phyloP scores from a whole-genome alignment of 768 basidiomycete species.

The Saitozyma podzolica region DNA sequence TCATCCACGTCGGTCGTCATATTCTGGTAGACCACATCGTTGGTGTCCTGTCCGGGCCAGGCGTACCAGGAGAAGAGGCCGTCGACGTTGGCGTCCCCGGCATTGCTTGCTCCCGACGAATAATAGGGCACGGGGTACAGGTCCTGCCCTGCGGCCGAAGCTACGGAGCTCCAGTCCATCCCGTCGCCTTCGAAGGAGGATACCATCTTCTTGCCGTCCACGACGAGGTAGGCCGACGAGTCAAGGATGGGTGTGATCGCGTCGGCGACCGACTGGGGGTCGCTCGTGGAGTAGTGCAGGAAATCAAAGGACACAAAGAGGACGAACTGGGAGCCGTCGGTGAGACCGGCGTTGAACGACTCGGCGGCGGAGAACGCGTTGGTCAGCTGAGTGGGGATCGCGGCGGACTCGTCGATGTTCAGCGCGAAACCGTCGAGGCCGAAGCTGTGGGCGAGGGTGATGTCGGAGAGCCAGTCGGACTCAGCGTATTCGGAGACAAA shows the following conservation, averaged over 20 bases:
- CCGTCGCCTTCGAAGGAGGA: conserved; percentile 2
- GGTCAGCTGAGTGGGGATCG: not conserved
- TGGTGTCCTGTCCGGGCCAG: conserved; percentile 2
- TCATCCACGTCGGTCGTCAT: conserved; percentile 3
- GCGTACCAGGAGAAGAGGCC: conserved; percentile 6
- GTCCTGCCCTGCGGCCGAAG: not conserved
- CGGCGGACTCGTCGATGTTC: not conserved
- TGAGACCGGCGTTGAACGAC: not conserved
- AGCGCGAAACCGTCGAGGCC: conserved; percentile 8
- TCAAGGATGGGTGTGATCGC: not conserved
- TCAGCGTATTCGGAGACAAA: not conserved
- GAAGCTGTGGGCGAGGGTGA: not conserved
- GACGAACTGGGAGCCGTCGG: not conserved
- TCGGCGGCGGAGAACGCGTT: not conserved
- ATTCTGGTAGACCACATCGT: not conserved
- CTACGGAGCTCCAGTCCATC: conserved; percentile 1
- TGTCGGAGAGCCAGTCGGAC: not conserved
- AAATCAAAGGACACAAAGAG: conserved; percentile 4
- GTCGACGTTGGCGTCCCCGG: not conserved
- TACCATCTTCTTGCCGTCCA: not conserved
- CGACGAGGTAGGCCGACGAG: not conserved
- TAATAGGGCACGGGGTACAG: conserved; percentile 3
- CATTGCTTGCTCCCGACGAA: not conserved
- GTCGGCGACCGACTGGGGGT: not conserved
- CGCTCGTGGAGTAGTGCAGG: not conserved